Conservation (phyloP, 495 filamentous ascomycete genomes). For the Cladorrhinum samala region DNA sequence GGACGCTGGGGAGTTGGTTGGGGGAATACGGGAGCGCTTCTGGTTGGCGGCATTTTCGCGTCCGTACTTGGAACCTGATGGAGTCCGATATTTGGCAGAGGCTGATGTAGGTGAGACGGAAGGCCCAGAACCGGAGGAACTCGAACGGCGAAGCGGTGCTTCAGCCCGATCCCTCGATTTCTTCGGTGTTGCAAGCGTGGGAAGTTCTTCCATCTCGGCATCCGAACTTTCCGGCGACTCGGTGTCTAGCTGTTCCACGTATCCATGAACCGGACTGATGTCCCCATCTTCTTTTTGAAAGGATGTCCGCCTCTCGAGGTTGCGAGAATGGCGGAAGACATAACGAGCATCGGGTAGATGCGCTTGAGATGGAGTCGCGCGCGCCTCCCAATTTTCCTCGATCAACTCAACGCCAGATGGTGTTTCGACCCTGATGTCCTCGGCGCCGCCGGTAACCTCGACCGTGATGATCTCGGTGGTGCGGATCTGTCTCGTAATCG, state of each 20-base stretch:
- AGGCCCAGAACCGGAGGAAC: slow-evolving; percentile 10
- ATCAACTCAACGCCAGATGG: slow-evolving; percentile 63
- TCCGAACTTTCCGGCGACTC: slow-evolving; percentile 11
- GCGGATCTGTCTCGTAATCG: slow-evolving; percentile 56
- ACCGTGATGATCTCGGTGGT: slow-evolving; percentile 69
- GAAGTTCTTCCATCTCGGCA: slow-evolving; percentile 9
- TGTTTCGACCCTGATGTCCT: slow-evolving; percentile 52
- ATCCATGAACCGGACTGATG: slow-evolving; percentile 22
- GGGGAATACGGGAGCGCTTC: slow-evolving; percentile 35
- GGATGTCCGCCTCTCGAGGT: slow-evolving; percentile 31
- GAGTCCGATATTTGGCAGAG: slow-evolving; percentile 9
- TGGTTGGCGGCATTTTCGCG: slow-evolving; percentile 37
- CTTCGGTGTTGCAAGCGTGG: slow-evolving; percentile 25
- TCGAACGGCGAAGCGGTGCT: slow-evolving; percentile 6
- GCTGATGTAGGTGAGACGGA: slow-evolving; percentile 9
- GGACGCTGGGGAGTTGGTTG: slow-evolving; percentile 14
- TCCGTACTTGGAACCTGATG: slow-evolving; percentile 9
- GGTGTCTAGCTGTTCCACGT: slow-evolving; percentile 23
- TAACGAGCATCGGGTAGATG: slow-evolving; percentile 14
- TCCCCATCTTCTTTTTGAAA: slow-evolving; percentile 32
- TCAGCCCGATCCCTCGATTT: background rate
- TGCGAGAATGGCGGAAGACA: slow-evolving; percentile 29
- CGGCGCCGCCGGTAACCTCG: slow-evolving; percentile 59
- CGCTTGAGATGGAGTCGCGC: background rate
- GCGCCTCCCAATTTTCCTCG: slow-evolving; percentile 36